Evolutionary conservation across 164 flowering plant species (phyloP).

Genomic region (Liriodendron chinense): DNA sequence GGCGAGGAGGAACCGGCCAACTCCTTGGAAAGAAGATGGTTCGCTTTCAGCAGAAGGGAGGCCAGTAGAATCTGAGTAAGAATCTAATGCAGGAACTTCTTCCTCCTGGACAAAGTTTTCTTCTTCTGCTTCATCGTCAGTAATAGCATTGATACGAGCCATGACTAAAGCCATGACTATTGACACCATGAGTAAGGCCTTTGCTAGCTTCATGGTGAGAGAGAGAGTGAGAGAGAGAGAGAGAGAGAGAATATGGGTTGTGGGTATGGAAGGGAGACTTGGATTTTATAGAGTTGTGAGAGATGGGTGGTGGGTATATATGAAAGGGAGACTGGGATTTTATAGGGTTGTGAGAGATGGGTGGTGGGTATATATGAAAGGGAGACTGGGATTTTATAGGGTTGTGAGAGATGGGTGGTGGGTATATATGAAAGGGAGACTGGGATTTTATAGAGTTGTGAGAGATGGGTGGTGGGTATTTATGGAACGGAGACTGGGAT

Average conservation of each 20-base stretch:
- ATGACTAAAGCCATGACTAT: background rate
- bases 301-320: too few relatives aligned
- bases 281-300: too few relatives aligned
- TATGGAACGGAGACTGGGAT: background rate
- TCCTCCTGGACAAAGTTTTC: background rate
- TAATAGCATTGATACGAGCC: background rate
- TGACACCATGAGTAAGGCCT: conserved; percentile 8
- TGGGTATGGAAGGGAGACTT: too few relatives aligned
- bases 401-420: too few relatives aligned
- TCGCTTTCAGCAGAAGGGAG: background rate
- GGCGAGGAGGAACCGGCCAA: conserved; percentile 6
- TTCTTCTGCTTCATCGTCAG: conserved; percentile 3
- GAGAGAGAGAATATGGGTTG: background rate
- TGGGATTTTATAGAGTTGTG: background rate
- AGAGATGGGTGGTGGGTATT: too few relatives aligned
- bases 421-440: background rate
- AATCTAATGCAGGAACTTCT: background rate
- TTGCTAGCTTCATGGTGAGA: conserved; percentile 1
- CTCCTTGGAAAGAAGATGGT: background rate
- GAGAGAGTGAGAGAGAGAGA: background rate
- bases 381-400: background rate
- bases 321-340: background rate
- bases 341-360: background rate
- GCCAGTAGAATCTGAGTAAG: background rate
- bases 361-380: background rate